phyloP scores from a whole-genome alignment of 495 filamentous ascomycete species.

The Lasiosphaeria miniovina region DNA sequence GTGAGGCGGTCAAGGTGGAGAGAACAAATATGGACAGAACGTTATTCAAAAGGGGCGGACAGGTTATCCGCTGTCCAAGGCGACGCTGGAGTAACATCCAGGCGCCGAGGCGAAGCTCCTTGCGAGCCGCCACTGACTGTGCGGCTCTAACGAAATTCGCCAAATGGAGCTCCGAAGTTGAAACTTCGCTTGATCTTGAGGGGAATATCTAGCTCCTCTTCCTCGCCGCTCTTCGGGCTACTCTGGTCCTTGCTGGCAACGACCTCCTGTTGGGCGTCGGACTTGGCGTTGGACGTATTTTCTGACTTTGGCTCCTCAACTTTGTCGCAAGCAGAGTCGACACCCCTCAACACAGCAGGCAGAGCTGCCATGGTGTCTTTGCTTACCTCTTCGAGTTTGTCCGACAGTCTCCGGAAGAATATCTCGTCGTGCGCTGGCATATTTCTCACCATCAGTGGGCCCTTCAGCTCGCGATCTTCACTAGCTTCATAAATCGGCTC shows the following conservation, averaged over 20 bases:
- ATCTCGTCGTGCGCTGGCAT: slow-evolving; percentile 45
- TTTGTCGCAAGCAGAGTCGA: slow-evolving; percentile 3
- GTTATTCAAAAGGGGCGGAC: background rate
- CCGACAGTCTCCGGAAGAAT: slow-evolving; percentile 40
- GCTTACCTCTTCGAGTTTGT: slow-evolving; percentile 42
- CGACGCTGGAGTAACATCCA: background rate
- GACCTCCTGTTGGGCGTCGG: slow-evolving; percentile 7
- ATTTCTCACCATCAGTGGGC: slow-evolving; percentile 45
- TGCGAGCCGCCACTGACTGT: background rate
- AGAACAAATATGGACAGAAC: background rate
- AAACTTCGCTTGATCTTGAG: slow-evolving; percentile 57
- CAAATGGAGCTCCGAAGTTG: slow-evolving; percentile 56
- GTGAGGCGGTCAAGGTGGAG: background rate
- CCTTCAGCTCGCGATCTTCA: slow-evolving; percentile 39
- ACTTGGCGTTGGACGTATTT: slow-evolving; percentile 17
- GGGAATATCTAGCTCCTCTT: slow-evolving; percentile 49
- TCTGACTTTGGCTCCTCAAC: background rate
- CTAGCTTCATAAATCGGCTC: slow-evolving; percentile 24
- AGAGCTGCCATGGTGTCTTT: slow-evolving; percentile 33
- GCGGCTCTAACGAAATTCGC: slow-evolving; percentile 21
- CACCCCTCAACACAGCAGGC: slow-evolving; percentile 38
- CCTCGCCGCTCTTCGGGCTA: slow-evolving; percentile 30
- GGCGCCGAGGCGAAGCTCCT: background rate
- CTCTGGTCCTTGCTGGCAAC: slow-evolving; percentile 19
- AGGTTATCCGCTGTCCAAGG: background rate